These are phyloP conservation scores for Nakaseomyces kungkrabaensis DNA, from an alignment of 1,139 yeast genomes.

Conservation along the genomic window DNA sequence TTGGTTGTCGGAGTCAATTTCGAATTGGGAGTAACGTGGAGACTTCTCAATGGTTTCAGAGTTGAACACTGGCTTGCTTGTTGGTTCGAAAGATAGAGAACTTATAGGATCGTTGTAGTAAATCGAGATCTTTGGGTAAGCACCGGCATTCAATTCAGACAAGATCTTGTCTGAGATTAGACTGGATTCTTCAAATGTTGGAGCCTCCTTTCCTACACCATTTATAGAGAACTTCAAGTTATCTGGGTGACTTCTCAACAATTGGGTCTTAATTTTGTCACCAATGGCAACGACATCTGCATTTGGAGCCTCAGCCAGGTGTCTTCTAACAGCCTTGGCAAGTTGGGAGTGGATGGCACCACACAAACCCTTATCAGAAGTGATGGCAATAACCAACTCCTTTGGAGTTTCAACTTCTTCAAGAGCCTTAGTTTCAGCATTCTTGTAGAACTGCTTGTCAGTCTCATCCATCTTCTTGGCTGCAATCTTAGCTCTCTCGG, in stretches of 20 bases:
- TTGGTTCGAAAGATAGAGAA: conserved; percentile 87
- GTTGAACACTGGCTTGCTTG: conserved; percentile 56
- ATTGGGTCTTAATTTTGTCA: conserved; percentile 86
- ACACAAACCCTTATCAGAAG: conserved; percentile 97
- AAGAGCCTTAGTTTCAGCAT: conserved; percentile 60
- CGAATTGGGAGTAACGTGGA: conserved; percentile 78
- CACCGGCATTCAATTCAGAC: conserved; percentile 35
- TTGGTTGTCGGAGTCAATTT: conserved; percentile 68
- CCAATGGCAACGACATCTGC: conserved; percentile 85
- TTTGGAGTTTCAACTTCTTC: conserved; percentile 44
- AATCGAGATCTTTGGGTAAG: conserved; percentile 70
- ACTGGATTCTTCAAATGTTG: conserved; percentile 84
- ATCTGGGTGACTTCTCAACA: conserved; percentile 69
- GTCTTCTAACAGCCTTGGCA: conserved; percentile 75
- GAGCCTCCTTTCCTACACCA: conserved; percentile 95
- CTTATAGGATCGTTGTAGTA: conserved; percentile 80
- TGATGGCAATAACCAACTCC: conserved; percentile 72
- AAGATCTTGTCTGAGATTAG: conserved; percentile 78
- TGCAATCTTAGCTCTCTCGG: conserved; percentile 88
- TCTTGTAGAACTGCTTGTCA: conserved; percentile 67
- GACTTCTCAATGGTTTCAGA: conserved; percentile 71
- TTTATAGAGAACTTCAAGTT: conserved; percentile 66
- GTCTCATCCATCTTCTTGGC: conserved; percentile 80
- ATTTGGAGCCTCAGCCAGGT: conserved; percentile 49
- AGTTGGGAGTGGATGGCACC: conserved; percentile 95